These are phyloP conservation scores for Phoma sp. DNA, from an alignment of 2,329 filamentous ascomycete species.

Conservation along the genomic window DNA sequence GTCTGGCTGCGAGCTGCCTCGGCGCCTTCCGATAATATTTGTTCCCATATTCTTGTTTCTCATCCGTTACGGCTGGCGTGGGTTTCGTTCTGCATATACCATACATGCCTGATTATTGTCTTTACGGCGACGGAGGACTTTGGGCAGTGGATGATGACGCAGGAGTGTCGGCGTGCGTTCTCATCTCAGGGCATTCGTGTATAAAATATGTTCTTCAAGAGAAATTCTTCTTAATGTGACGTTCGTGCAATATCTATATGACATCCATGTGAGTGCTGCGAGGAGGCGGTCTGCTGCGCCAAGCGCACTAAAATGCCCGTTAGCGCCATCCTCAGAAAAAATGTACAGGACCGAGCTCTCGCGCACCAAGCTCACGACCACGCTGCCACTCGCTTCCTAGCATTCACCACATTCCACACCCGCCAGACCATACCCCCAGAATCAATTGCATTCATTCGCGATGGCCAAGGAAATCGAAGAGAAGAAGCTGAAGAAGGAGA, in stretches of 20 bases:
- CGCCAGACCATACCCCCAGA: neutral
- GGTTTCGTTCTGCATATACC: conserved; percentile 47
- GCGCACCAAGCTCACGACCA: conserved; percentile 7
- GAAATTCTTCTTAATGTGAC: neutral
- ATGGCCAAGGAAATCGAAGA: conserved; percentile 49
- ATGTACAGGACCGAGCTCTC: conserved; percentile 25
- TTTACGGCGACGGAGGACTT: conserved; percentile 29
- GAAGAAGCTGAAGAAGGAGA: conserved; percentile 55
- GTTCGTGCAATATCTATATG: neutral
- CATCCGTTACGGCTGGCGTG: conserved; percentile 25
- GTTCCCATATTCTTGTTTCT: conserved; percentile 27
- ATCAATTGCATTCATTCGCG: conserved; percentile 15
- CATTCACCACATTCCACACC: neutral
- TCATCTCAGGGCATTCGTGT: conserved; percentile 32
- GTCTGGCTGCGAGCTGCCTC: conserved; percentile 29
- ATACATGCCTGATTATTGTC: conserved; percentile 39
- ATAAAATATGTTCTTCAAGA: conserved; percentile 25
- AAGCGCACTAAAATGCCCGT: neutral
- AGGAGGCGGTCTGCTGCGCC: conserved; percentile 1
- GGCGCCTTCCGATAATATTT: conserved; percentile 36
- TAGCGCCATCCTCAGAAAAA: conserved; percentile 28
- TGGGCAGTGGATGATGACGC: conserved; percentile 30
- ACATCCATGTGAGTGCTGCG: neutral
- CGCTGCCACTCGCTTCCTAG: conserved; percentile 11
- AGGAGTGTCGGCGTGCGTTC: conserved; percentile 23